Percentiles rank a stretch among this genome's conserved stretches.
Evolutionary conservation across 306 rosid genomes (phyloP).

Genomic region (Macrotyloma uniflorum): DNA sequence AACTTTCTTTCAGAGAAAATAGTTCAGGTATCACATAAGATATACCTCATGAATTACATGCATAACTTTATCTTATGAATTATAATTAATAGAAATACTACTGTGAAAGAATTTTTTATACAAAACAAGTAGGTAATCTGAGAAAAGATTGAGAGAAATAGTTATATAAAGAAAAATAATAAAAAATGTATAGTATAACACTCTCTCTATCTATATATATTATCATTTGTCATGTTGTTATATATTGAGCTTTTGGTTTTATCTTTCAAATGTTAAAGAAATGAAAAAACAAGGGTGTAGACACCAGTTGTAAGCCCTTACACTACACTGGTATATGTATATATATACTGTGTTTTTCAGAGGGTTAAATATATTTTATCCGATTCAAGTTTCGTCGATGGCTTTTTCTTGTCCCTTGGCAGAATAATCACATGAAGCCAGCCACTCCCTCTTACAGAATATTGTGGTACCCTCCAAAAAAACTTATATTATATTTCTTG

Average conservation of each 20-base stretch:
- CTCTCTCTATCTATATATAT: neutral
- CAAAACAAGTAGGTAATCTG: neutral
- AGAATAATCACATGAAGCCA: conserved; percentile 38
- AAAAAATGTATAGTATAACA: neutral
- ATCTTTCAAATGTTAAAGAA: conserved; percentile 37
- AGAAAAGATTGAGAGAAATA: neutral
- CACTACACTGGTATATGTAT: neutral
- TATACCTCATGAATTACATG: neutral
- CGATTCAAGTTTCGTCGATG: conserved; percentile 52
- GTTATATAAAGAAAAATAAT: neutral
- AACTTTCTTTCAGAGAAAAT: neutral
- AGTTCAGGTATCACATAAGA: neutral
- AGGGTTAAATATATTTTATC: conserved; percentile 22
- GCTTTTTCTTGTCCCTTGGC: conserved; percentile 60
- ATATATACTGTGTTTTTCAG: conserved; percentile 5
- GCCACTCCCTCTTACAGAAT: conserved; percentile 10
- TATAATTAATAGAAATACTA: neutral
- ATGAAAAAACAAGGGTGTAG: conserved; percentile 50
- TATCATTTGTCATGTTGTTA: neutral
- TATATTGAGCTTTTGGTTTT: conserved; percentile 43
- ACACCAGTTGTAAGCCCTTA: conserved; percentile 38
- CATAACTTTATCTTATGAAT: neutral
- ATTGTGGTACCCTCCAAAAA: conserved; percentile 44
- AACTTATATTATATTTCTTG: conserved; percentile 38
- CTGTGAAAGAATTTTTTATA: neutral